Base-by-base conservation (phyloP, 257 asterid species). In the Gentiana dahurica region DNA sequence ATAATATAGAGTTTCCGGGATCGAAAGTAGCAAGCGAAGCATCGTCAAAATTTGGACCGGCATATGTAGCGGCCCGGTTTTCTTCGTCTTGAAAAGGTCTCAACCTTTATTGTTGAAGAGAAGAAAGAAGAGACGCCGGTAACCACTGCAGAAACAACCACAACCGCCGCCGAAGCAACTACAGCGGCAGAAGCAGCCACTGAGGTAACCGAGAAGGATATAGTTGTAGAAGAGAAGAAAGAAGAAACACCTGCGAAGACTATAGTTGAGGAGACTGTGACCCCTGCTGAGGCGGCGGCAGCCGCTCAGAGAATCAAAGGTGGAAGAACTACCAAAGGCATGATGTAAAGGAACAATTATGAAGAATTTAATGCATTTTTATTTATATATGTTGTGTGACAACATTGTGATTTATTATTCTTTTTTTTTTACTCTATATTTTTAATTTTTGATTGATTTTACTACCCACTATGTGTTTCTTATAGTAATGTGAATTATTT, bases 41-140 rank as follows among this genome's bases (percentile, higher is more conserved):
- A 9, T 75, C 80, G 33, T 13, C 84, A 8, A 83, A 81, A 67
- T 39, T 82, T 4, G 95, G 94, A 39, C 71, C 94, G 1, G 82
- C 73, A 1, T 79, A 81, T 49, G 47, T 86, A 49, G 53, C 2
- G 97, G 92, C 24, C 97, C 97, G 1, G 65, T 89, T 11, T 39
- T 62, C 55, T 89, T 83, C 34, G 74, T 89, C 61, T 78, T 86
- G 95, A 89, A 69, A 86, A 86, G 65, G 91, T 85, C 3, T 72
- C 87, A 0, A 71, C 87, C 7, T 78, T 69, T 34, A 49, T 83
- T 34, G 77, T 78, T 12, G 50, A 58, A 10, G 81, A 75, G 58
- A 86, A 79, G 57, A 65, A 77, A 73, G 76, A 61, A 57, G 64
- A 59, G 43, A 68, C 36, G 13, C 68, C 79, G 10, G 63, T 76